Evolutionary conservation across 2,329 filamentous ascomycete species (phyloP).

Genomic region (Claviceps arundinis): DNA sequence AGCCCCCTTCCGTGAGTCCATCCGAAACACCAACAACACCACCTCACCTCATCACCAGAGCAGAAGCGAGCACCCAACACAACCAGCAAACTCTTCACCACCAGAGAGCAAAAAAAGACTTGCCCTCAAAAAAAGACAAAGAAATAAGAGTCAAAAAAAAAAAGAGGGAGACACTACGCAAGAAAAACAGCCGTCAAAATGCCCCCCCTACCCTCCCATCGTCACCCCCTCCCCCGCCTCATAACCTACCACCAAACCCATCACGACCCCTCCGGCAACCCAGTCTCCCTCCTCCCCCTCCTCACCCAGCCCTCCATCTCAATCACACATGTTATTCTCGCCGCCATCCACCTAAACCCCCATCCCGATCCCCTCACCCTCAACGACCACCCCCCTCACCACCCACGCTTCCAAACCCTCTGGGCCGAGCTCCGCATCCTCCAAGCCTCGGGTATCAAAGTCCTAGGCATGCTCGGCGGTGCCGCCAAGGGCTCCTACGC

Average conservation of each 20-base stretch:
- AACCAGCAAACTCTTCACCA: background rate
- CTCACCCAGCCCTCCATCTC: constrained; percentile 33
- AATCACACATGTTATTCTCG: constrained; percentile 71
- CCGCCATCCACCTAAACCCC: constrained; percentile 72
- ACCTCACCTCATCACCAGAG: no score
- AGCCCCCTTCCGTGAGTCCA: no score
- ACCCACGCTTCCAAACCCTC: constrained; percentile 53
- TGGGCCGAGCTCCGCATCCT: constrained; percentile 68
- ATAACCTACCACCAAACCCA: constrained; percentile 44
- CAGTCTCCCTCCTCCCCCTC: constrained; percentile 41
- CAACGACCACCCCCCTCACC: constrained; percentile 64
- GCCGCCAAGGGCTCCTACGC: constrained; percentile 62
- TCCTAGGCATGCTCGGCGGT: constrained; percentile 79
- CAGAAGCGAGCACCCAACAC: no score
- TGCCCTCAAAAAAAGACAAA: background rate
- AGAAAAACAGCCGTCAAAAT: constrained; percentile 8
- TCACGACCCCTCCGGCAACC: constrained; percentile 28
- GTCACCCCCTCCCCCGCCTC: constrained; percentile 29
- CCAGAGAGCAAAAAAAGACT: background rate
- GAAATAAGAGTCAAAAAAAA: background rate
- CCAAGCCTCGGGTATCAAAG: constrained; percentile 60
- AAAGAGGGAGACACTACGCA: background rate
- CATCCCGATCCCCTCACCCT: constrained; percentile 54
- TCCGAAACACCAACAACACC: no score
- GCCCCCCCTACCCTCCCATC: constrained; percentile 18